phyloP scores from a whole-genome alignment of 257 asterid genomes.

The Plantago major region DNA sequence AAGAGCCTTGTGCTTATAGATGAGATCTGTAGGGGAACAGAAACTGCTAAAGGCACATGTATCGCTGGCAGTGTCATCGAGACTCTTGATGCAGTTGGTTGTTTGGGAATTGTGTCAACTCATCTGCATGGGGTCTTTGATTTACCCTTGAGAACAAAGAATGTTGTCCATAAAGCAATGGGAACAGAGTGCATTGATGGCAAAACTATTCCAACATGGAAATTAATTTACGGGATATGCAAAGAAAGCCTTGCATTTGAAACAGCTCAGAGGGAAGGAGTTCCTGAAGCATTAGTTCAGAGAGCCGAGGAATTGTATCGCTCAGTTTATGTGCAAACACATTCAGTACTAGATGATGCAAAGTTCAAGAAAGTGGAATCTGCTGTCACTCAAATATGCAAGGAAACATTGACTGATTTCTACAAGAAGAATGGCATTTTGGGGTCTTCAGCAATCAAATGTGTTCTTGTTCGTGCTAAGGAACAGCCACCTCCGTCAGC shows the following conservation, averaged over 20 bases:
- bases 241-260: slow-evolving; percentile 97
- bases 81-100: slow-evolving; percentile 59
- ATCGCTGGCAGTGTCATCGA: slow-evolving; percentile 96
- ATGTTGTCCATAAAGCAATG: slow-evolving; percentile 72
- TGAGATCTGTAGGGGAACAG: slow-evolving; percentile 97
- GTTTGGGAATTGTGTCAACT: slow-evolving; percentile 86
- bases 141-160: slow-evolving; percentile 52
- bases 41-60: slow-evolving; percentile 96
- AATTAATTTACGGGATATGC: slow-evolving; percentile 76
- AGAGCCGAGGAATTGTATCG: slow-evolving; percentile 72
- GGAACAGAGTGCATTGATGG: slow-evolving; percentile 56
- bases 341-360: slow-evolving; percentile 16
- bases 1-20: slow-evolving; percentile 90
- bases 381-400: slow-evolving; percentile 43
- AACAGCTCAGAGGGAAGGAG: slow-evolving; percentile 90
- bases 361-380: slow-evolving; percentile 45
- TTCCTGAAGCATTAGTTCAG: slow-evolving; percentile 55
- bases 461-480: slow-evolving; percentile 58
- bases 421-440: slow-evolving; percentile 28
- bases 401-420: slow-evolving; percentile 31
- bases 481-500: slow-evolving; percentile 98
- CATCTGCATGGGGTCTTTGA: slow-evolving; percentile 95
- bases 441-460: slow-evolving; percentile 34
- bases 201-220: slow-evolving; percentile 81
- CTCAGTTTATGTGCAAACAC: slow-evolving; percentile 41